Evolutionary conservation across 352 stramenopile genomes (phyloP), one percentile per base, ranked within the genome.

Genomic region (Pythium insidiosum): DNA sequence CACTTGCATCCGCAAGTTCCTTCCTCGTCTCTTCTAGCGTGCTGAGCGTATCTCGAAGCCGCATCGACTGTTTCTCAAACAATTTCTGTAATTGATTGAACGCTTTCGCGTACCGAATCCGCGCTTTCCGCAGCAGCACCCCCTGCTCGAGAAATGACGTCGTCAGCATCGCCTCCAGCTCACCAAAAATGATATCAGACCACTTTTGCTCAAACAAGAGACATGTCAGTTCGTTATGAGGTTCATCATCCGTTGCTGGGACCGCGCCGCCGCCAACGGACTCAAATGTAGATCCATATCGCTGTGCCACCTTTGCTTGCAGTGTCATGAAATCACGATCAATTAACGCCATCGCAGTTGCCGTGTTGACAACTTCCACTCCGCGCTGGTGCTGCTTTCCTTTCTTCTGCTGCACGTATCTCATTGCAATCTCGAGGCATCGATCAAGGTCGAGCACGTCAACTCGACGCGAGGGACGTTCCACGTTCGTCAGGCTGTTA

Each of bases 141-240:
- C 88, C 87, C 48, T 97, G 88, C 44, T 96, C 85, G 0, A 97
- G 54, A 35, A 94, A 97, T 0, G 80, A 88, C 4, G 83, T 73
- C 10, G 68, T 84, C 12, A 96, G 73, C 76, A 96, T 94, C 3
- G 67, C 68, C 39, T 92, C 76, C 1, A 97, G 66, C 44, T 96
- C 84, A 4, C 81, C 84, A 0, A 95, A 54, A 15, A 91, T 58
- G 3, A 96, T 52, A 44, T 97, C 84, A 7, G 87, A 68, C 84
- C 87, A 96, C 41, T 97, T 96, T 42, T 96, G 84, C 40, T 88
- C 77, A 26, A 94, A 96, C 6, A 95, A 48, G 13, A 88, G 67
- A 21, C 62, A 73, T 2, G 70, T 67, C 3, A 96, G 64, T 0
- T 45, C 26, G 13, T 66, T 67, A 22, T 68, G 68, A 9, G 20